Evolutionary conservation across 192 early-diverging fungal species (phyloP).

Genomic region (Coemansia sp.): DNA sequence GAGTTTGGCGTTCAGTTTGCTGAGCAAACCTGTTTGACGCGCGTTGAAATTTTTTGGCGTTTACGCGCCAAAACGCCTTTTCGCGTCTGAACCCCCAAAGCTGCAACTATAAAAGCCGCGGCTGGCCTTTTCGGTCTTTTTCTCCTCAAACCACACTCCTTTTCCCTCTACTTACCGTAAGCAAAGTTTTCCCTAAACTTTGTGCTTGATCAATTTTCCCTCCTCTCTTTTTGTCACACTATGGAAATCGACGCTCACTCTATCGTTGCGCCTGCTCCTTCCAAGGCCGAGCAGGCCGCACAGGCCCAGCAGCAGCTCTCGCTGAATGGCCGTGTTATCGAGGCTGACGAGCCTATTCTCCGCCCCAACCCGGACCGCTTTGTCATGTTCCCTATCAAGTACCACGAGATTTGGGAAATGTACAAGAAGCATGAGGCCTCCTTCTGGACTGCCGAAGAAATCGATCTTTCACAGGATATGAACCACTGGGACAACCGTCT

Average conservation of each 20-base stretch:
- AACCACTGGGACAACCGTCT: slow-evolving; percentile 85
- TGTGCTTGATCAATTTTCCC: not conserved
- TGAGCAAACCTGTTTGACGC: not conserved
- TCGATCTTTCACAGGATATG: slow-evolving; percentile 90
- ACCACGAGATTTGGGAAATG: slow-evolving; percentile 95
- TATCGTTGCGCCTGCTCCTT: slow-evolving; percentile 9
- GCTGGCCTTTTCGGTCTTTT: slow-evolving; percentile 8
- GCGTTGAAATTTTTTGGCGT: slow-evolving; percentile 9
- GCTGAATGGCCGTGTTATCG: slow-evolving; percentile 38
- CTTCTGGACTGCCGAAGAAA: slow-evolving; percentile 96
- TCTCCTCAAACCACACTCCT: not conserved
- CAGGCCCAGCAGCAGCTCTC: slow-evolving; percentile 40
- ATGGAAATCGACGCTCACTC: slow-evolving; percentile 36
- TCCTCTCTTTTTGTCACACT: not conserved
- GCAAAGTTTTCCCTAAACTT: not conserved
- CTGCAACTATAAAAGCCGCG: not conserved
- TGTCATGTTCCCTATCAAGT: slow-evolving; percentile 92
- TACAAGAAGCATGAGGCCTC: slow-evolving; percentile 98
- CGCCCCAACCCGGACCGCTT: slow-evolving; percentile 77
- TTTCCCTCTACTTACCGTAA: slow-evolving; percentile 7
- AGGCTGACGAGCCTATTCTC: slow-evolving; percentile 60
- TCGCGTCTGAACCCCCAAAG: slow-evolving; percentile 5
- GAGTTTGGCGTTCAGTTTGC: slow-evolving; percentile 7
- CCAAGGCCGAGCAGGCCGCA: slow-evolving; percentile 29
- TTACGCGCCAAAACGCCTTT: slow-evolving; percentile 11